A percentile compares a stretch with the other conserved stretches of the same genome.
phyloP scores from a whole-genome alignment of 805 yeast genomes.

The Saccharomycodes ludwigii region DNA sequence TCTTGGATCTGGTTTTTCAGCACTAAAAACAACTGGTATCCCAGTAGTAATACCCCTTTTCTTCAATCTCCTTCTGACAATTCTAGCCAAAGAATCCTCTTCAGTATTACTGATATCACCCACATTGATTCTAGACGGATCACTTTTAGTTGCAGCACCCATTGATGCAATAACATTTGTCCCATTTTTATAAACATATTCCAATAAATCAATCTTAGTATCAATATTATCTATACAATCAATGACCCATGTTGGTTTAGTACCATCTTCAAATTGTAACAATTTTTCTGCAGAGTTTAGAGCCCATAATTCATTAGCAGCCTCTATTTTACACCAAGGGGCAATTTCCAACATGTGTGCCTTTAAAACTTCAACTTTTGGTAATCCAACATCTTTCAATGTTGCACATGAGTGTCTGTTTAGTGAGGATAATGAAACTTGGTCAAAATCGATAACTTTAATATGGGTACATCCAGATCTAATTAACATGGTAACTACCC shows the following conservation, averaged over 20 bases:
- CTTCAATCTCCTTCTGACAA: constrained; percentile 76
- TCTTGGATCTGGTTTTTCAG: constrained; percentile 93
- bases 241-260: constrained; percentile 64
- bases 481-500: constrained; percentile 84
- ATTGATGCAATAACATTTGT: constrained; percentile 77
- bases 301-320: constrained; percentile 68
- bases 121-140: constrained; percentile 80
- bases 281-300: constrained; percentile 51
- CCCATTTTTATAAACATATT: constrained; percentile 48
- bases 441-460: constrained; percentile 87
- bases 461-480: constrained; percentile 80
- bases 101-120: constrained; percentile 83
- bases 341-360: constrained; percentile 60
- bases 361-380: constrained; percentile 75
- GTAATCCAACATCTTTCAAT: constrained; percentile 80
- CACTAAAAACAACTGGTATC: constrained; percentile 80
- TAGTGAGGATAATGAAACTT: constrained; percentile 81
- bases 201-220: constrained; percentile 85
- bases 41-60: constrained; percentile 63
- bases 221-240: constrained; percentile 97
- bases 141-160: constrained; percentile 97
- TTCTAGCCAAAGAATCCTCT: constrained; percentile 85
- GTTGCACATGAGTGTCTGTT: constrained; percentile 93
- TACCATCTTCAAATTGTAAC: constrained; percentile 32
- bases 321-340: constrained; percentile 88